Evolutionary conservation across 2,329 filamentous ascomycete genomes (phyloP).

Genomic region (Akanthomyces dipterigenus): DNA sequence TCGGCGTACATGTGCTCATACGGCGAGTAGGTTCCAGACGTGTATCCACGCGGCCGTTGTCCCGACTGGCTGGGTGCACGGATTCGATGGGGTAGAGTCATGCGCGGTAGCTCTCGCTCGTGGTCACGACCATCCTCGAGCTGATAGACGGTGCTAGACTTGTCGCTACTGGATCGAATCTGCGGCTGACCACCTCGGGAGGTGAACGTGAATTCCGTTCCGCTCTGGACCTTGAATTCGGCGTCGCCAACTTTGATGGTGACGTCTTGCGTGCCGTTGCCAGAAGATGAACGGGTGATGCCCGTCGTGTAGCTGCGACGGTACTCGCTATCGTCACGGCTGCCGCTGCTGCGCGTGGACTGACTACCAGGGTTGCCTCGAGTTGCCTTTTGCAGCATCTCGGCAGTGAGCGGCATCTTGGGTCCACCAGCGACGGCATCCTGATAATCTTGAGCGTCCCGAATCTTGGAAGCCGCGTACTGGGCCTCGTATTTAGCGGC

Average conservation of each 20-base stretch:
- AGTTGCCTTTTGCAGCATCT: conserved; percentile 45
- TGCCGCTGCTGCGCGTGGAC: conserved; percentile 52
- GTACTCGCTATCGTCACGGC: conserved; percentile 58
- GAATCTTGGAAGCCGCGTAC: conserved; percentile 32
- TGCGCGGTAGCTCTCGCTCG: conserved; percentile 31
- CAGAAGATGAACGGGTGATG: conserved; percentile 45
- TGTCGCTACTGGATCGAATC: conserved; percentile 43
- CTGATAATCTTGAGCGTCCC: conserved; percentile 27
- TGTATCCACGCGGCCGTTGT: conserved; percentile 32
- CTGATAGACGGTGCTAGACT: conserved; percentile 40
- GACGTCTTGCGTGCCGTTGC: conserved; percentile 49
- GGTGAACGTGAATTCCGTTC: conserved; percentile 53
- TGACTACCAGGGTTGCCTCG: conserved; percentile 45
- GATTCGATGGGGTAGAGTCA: conserved; percentile 33
- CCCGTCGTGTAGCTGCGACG: conserved; percentile 55
- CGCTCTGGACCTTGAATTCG: conserved; percentile 51
- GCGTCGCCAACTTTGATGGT: conserved; percentile 54
- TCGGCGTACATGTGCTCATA: conserved; percentile 15
- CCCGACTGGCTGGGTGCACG: conserved; percentile 45
- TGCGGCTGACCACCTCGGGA: conserved; percentile 20
- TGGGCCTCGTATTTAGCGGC: conserved; percentile 28
- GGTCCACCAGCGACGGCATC: conserved; percentile 33
- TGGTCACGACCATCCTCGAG: conserved; percentile 41
- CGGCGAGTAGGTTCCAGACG: conserved; percentile 18
- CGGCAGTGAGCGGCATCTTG: conserved; percentile 51